Conservation (phyloP, 306 rosid genomes). For the Vicia sativa region DNA sequence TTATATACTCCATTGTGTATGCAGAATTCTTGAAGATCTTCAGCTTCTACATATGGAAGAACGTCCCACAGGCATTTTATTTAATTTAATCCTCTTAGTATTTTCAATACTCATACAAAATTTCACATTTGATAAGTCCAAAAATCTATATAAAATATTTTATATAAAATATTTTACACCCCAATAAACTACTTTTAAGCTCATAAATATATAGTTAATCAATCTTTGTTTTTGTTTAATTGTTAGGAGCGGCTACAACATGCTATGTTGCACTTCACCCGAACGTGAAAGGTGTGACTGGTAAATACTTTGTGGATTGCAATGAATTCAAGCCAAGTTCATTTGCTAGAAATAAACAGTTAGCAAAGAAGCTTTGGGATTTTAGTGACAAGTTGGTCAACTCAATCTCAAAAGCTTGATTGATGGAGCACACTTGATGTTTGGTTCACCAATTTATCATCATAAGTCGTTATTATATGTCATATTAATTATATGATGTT, state of each 20-base stretch:
- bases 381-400: conserved; percentile 64
- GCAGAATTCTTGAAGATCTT: conserved; percentile 59
- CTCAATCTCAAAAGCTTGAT: conserved; percentile 47
- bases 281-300: conserved; percentile 62
- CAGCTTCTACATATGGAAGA: conserved; percentile 83
- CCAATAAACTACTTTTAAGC: too few species aligned
- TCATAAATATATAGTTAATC: background rate
- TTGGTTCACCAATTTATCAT: background rate
- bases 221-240: background rate
- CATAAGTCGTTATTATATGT: background rate
- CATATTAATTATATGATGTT: background rate
- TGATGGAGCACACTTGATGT: conserved; percentile 30
- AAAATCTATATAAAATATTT: too few species aligned
- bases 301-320: conserved; percentile 77
- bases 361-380: conserved; percentile 77
- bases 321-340: conserved; percentile 62
- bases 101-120: background rate
- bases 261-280: conserved; percentile 88
- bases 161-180: too few species aligned
- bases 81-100: background rate
- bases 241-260: conserved; percentile 85
- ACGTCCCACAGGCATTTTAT: conserved; percentile 70
- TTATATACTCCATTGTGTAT: background rate
- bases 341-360: conserved; percentile 44
- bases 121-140: background rate